Evolutionary conservation across 2,329 filamentous ascomycete species (phyloP).

Genomic region (Fusarium pseudocircinatum): DNA sequence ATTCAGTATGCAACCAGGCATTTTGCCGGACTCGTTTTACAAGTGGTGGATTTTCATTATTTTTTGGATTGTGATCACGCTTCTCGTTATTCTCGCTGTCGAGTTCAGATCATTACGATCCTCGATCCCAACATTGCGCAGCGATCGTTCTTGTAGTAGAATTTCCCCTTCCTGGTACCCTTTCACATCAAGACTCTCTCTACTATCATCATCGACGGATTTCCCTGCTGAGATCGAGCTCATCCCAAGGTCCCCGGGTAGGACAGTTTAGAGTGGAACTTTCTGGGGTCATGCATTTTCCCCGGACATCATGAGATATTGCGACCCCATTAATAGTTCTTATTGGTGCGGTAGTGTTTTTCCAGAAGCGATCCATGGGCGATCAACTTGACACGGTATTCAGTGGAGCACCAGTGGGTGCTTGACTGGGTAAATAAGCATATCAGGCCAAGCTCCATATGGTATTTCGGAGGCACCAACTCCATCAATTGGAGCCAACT

Average conservation of each 20-base stretch:
- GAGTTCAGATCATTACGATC: neutral
- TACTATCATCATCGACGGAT: neutral
- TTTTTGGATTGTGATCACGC: neutral
- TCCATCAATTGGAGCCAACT: slow-evolving; percentile 13
- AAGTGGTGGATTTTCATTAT: neutral
- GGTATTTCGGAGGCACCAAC: slow-evolving; percentile 2
- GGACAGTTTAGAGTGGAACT: neutral
- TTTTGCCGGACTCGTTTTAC: neutral
- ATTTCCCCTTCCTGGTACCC: too few species aligned
- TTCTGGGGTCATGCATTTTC: neutral
- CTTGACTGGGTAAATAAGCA: neutral
- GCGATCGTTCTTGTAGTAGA: neutral
- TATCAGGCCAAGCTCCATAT: neutral
- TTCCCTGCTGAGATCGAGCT: neutral
- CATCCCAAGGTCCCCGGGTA: neutral
- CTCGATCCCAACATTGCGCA: too few species aligned
- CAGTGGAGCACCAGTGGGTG: neutral
- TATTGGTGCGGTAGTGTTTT: neutral
- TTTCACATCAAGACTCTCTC: neutral
- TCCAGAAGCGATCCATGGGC: neutral
- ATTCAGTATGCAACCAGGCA: neutral
- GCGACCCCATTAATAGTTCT: neutral
- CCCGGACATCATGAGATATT: neutral
- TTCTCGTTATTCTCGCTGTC: neutral
- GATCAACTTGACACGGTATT: neutral